Conservation (phyloP, 176 grass and related monocot species). For the Aegilops umbellulata region DNA sequence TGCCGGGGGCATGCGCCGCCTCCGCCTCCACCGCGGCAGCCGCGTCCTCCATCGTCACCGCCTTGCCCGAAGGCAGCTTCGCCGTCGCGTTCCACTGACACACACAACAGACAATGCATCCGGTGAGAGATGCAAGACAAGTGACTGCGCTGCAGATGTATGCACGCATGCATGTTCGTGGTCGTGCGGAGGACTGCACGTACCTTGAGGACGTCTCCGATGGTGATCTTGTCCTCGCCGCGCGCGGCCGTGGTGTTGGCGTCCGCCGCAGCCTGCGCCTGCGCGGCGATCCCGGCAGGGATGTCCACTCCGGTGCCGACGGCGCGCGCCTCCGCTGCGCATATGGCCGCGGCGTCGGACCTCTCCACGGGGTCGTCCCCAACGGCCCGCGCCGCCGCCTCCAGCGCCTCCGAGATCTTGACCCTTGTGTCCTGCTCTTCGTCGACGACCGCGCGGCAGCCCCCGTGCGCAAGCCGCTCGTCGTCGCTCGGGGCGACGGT, state of each 20-base stretch:
- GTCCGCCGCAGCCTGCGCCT: slow-evolving; percentile 35
- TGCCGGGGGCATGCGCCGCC: not conserved
- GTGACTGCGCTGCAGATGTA: not conserved
- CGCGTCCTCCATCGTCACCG: slow-evolving; percentile 42
- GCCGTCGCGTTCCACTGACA: slow-evolving; percentile 43
- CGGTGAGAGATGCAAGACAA: not conserved
- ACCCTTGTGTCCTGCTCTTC: slow-evolving; percentile 8
- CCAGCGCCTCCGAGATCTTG: slow-evolving; percentile 27
- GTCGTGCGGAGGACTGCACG: not conserved
- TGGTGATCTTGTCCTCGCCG: slow-evolving; percentile 43
- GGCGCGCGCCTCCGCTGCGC: slow-evolving; percentile 44
- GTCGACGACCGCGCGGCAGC: slow-evolving; percentile 29
- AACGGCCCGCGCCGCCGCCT: not conserved
- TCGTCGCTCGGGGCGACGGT: slow-evolving; percentile 29
- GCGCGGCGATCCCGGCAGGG: slow-evolving; percentile 42
- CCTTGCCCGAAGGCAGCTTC: slow-evolving; percentile 45
- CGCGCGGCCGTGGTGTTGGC: slow-evolving; percentile 29
- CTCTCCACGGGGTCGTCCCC: not conserved
- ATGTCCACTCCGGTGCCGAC: slow-evolving; percentile 1
- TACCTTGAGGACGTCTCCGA: slow-evolving; percentile 58
- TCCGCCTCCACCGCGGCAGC: slow-evolving; percentile 37
- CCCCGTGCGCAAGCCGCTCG: slow-evolving; percentile 33
- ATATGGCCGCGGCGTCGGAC: slow-evolving; percentile 57
- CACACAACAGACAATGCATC: not conserved
- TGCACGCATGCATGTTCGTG: too few relatives aligned